Evolutionary conservation across 257 asterid genomes (phyloP).

Genomic region (Solanum corneliomulleri): DNA sequence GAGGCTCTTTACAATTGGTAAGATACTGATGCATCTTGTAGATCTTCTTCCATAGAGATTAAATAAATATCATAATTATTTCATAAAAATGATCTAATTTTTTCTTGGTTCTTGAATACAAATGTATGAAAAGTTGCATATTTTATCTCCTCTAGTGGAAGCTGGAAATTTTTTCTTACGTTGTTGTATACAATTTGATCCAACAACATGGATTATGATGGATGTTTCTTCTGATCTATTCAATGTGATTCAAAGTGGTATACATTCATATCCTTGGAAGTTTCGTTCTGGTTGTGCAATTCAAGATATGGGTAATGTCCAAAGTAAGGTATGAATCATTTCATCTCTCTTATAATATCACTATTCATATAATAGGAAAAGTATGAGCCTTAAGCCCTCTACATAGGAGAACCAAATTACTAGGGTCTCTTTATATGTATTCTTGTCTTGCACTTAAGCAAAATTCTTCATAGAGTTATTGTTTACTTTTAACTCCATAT

Average conservation of each 20-base stretch:
- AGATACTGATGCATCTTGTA: no score
- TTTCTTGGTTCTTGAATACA: no score
- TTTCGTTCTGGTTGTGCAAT: conserved; percentile 62
- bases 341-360: background rate
- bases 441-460: background rate
- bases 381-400: background rate
- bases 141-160: no score
- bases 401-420: background rate
- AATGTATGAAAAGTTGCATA: no score
- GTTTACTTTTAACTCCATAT: no score
- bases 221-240: conserved; percentile 43
- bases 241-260: conserved; percentile 22
- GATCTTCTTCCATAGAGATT: no score
- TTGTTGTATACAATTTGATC: conserved; percentile 30
- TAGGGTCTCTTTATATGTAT: background rate
- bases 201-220: conserved; percentile 45
- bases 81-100: no score
- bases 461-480: no score
- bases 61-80: no score
- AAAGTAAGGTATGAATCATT: conserved; percentile 31
- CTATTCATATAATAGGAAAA: background rate
- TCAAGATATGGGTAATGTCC: conserved; percentile 42
- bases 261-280: conserved; percentile 36
- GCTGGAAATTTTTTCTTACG: conserved; percentile 24
- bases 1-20: conserved; percentile 24